phyloP scores from a whole-genome alignment of 164 flowering plant genomes.

The Platanus orientalis region DNA sequence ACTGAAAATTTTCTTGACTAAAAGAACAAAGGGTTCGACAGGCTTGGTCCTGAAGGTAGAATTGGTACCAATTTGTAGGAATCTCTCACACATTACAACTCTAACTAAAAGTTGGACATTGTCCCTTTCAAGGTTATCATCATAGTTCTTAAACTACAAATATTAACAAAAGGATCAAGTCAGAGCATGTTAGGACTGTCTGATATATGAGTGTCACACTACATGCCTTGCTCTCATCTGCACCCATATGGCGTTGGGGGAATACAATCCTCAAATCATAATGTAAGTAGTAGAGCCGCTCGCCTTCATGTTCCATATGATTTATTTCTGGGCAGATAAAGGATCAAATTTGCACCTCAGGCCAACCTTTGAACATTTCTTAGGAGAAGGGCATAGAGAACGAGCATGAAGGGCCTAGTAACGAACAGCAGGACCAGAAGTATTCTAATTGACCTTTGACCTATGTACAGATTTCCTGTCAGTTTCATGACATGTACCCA shows the following conservation, averaged over 20 bases:
- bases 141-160: no score
- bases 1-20: no score
- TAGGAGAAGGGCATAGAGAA: conserved; percentile 60
- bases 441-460: conserved; percentile 47
- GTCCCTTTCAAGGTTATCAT: no score
- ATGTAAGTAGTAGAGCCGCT: conserved; percentile 77
- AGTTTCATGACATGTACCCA: conserved; percentile 23
- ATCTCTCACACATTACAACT: no score
- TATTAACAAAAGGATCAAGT: no score
- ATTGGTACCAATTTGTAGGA: no score
- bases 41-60: no score
- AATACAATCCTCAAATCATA: conserved; percentile 85
- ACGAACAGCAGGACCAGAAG: conserved; percentile 52
- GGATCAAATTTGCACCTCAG: conserved; percentile 68
- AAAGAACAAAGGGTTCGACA: no score
- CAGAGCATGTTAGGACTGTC: no score
- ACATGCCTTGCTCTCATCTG: conserved; percentile 95
- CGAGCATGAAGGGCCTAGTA: conserved; percentile 95
- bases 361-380: conserved; percentile 44
- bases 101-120: no score
- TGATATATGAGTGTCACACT: no score
- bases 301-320: conserved; percentile 33
- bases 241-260: conserved; percentile 91
- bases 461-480: conserved; percentile 35
- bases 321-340: conserved; percentile 35